A percentile compares a stretch with the other conserved stretches of the same genome.
These are phyloP conservation scores for Solanum aculeatissimum DNA, from an alignment of 305 asterid genomes.

Conservation along the genomic window DNA sequence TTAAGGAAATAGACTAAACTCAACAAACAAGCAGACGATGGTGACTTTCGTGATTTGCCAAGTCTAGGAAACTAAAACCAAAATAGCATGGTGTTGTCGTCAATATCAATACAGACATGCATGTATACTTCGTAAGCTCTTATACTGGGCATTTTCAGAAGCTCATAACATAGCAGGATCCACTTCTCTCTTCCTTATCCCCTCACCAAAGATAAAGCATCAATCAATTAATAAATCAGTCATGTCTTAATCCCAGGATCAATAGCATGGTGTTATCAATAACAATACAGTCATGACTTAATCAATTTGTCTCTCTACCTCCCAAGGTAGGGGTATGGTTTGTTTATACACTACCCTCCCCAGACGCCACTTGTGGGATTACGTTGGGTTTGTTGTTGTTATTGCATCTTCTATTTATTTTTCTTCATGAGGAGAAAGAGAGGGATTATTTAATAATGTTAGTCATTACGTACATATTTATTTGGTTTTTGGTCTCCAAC, in stretches of 20 bases:
- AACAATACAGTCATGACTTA: background rate
- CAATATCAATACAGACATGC: background rate
- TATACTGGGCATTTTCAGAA: background rate
- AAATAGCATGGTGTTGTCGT: background rate
- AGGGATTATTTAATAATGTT: background rate
- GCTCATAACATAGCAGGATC: background rate
- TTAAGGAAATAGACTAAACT: background rate
- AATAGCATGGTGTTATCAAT: background rate
- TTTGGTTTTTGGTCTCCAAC: background rate
- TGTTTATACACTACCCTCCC: background rate
- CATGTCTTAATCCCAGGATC: background rate
- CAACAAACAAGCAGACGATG: background rate
- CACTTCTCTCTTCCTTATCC: background rate
- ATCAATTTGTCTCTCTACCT: background rate
- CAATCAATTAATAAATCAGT: background rate
- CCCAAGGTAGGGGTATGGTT: background rate
- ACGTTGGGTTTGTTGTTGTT: background rate
- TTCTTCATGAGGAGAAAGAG: background rate
- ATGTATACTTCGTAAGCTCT: background rate
- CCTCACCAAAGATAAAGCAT: background rate
- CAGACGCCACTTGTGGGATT: background rate
- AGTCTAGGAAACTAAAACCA: background rate
- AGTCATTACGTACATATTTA: background rate
- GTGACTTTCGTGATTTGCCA: background rate
- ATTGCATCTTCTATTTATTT: background rate